A percentile compares a stretch with the other conserved stretches of the same genome.
These are phyloP conservation scores for Galeopsis tetrahit DNA, from an alignment of 257 asterid species.

Conservation along the genomic window DNA sequence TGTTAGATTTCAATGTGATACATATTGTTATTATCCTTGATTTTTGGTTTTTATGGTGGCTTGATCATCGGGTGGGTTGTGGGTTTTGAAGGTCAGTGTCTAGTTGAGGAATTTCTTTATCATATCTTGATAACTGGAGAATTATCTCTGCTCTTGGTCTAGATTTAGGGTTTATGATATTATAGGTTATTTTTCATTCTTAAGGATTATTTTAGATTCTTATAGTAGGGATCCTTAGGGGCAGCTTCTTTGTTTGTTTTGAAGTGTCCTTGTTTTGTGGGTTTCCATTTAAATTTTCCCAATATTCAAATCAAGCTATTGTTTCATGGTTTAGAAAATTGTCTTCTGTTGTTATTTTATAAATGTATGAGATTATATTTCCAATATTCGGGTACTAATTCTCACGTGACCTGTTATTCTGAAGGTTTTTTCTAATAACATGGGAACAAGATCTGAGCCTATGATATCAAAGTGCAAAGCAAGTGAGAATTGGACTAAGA, in stretches of 20 bases:
- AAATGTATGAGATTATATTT: not conserved
- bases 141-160: not conserved
- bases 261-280: not conserved
- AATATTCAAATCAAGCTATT: not conserved
- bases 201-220: not conserved
- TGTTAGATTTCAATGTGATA: not conserved
- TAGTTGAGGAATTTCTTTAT: not conserved
- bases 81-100: too few relatives aligned
- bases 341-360: not conserved
- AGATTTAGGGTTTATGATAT: not conserved
- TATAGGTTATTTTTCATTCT: not conserved
- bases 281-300: not conserved
- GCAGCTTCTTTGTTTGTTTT: not conserved
- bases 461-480: slow-evolving; percentile 72
- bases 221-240: not conserved
- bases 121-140: not conserved
- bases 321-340: not conserved
- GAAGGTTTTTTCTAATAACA: slow-evolving; percentile 87
- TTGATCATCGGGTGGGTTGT: not conserved
- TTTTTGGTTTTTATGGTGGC: not conserved
- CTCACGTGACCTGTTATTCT: slow-evolving; percentile 14
- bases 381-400: not conserved
- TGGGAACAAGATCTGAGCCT: slow-evolving; percentile 88
- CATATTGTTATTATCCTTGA: not conserved
- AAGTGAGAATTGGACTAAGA: slow-evolving; percentile 89